These are phyloP conservation scores for Linnemannia elongata DNA, from an alignment of 192 early-diverging fungal genomes.

Conservation along the genomic window DNA sequence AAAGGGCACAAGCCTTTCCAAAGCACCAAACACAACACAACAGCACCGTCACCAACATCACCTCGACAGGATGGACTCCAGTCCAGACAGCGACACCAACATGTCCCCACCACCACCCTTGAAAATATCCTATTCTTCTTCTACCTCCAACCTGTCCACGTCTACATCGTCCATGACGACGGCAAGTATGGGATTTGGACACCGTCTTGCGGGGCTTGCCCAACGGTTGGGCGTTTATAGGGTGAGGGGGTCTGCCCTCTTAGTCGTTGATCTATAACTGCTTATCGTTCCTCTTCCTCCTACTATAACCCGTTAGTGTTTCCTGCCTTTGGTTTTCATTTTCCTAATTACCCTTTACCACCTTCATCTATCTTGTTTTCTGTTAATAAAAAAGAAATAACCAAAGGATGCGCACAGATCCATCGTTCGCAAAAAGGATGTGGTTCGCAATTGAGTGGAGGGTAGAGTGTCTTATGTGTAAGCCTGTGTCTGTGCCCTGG, in stretches of 20 bases:
- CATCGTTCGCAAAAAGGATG: too few relatives aligned
- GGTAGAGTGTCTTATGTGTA: too few relatives aligned
- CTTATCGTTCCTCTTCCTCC: neutral
- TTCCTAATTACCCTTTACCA: neutral
- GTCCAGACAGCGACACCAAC: constrained; percentile 10
- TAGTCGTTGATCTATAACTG: constrained; percentile 29
- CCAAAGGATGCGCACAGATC: too few relatives aligned
- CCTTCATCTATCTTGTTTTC: neutral
- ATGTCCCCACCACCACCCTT: constrained; percentile 30
- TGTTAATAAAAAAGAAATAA: too few relatives aligned
- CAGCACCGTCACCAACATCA: neutral
- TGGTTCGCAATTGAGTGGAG: too few relatives aligned
- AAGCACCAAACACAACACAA: neutral
- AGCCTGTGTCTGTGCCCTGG: too few relatives aligned
- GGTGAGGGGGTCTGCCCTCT: constrained; percentile 25
- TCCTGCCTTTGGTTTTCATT: neutral
- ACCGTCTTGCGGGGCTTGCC: constrained; percentile 34
- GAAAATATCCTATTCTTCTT: constrained; percentile 4
- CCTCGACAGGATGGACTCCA: constrained; percentile 10
- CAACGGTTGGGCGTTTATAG: constrained; percentile 31
- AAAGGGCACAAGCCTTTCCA: neutral
- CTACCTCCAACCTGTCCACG: constrained; percentile 3
- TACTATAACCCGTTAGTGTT: neutral
- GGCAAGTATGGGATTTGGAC: constrained; percentile 18
- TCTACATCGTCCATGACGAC: neutral